These are phyloP conservation scores for Zygosaccharomyces lentus DNA, from an alignment of 805 yeast species.

Conservation along the genomic window DNA sequence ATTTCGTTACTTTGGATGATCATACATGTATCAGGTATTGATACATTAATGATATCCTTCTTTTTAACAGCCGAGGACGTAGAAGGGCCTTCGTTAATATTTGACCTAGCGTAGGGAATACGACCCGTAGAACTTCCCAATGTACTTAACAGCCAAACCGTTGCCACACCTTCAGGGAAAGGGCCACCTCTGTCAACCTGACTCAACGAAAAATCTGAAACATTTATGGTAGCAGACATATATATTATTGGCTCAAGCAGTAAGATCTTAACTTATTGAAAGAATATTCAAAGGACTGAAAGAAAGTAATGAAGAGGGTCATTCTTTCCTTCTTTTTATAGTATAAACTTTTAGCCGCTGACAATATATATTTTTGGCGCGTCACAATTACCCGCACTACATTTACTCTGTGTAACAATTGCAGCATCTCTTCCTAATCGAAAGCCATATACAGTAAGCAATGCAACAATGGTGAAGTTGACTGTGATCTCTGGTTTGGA, in stretches of 20 bases:
- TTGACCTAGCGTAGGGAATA: background rate
- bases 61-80: slow-evolving; percentile 20
- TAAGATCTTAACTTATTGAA: background rate
- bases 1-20: slow-evolving; percentile 19
- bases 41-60: slow-evolving; percentile 31
- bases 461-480: too few species aligned
- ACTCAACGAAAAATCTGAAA: slow-evolving; percentile 8
- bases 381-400: slow-evolving; percentile 2
- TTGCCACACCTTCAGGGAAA: slow-evolving; percentile 22
- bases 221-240: slow-evolving; percentile 7
- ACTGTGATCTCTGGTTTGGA: too few species aligned
- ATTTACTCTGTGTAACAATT: background rate
- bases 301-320: background rate
- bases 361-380: background rate
- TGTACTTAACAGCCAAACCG: slow-evolving; percentile 33
- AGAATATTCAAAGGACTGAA: background rate
- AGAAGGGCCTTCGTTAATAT: background rate
- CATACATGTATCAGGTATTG: slow-evolving; percentile 32
- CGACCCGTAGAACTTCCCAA: slow-evolving; percentile 17
- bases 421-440: background rate
- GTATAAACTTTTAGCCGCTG: background rate
- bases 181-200: background rate
- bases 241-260: background rate
- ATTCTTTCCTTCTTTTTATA: background rate
- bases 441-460: background rate